Conservation (phyloP, 768 basidiomycete genomes). For the Macrocybe gigantea region DNA sequence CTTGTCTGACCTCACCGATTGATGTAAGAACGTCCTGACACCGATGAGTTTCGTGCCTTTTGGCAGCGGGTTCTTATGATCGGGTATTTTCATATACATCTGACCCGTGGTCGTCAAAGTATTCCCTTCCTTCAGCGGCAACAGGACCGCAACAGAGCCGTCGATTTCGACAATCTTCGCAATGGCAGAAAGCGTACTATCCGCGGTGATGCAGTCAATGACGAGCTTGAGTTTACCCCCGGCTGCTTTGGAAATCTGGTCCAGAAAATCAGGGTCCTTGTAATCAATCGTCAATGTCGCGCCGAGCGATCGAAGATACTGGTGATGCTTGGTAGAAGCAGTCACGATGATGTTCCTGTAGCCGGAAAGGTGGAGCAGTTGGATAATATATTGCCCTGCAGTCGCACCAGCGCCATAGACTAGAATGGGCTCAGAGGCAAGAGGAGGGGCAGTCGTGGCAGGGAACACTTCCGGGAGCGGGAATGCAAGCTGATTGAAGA, state of each 20-base stretch:
- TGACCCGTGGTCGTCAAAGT: constrained; percentile 25
- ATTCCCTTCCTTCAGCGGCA: constrained; percentile 42
- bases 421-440: constrained; percentile 26
- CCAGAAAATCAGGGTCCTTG: constrained; percentile 18
- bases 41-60: constrained; percentile 27
- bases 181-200: constrained; percentile 27
- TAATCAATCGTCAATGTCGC: constrained; percentile 32
- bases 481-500: constrained; percentile 28
- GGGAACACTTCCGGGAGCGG: constrained; percentile 28
- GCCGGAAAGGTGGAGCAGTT: constrained; percentile 29
- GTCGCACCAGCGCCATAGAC: constrained; percentile 37
- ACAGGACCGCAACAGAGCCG: constrained; percentile 36
- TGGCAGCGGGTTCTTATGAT: constrained; percentile 30
- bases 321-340: constrained; percentile 26
- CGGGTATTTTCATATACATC: constrained; percentile 26
- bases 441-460: constrained; percentile 16
- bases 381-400: constrained; percentile 27
- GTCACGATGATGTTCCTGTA: constrained; percentile 33
- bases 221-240: constrained; percentile 22
- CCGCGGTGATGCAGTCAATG: constrained; percentile 28
- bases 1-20: constrained; percentile 23
- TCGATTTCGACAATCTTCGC: constrained; percentile 28
- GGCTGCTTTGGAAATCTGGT: constrained; percentile 21
- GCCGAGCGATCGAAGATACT: constrained; percentile 25
- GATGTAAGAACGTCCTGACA: constrained; percentile 36